These are phyloP conservation scores for Miscanthus sacchariflorus DNA, from an alignment of 202 grass and related monocot genomes.

Conservation along the genomic window DNA sequence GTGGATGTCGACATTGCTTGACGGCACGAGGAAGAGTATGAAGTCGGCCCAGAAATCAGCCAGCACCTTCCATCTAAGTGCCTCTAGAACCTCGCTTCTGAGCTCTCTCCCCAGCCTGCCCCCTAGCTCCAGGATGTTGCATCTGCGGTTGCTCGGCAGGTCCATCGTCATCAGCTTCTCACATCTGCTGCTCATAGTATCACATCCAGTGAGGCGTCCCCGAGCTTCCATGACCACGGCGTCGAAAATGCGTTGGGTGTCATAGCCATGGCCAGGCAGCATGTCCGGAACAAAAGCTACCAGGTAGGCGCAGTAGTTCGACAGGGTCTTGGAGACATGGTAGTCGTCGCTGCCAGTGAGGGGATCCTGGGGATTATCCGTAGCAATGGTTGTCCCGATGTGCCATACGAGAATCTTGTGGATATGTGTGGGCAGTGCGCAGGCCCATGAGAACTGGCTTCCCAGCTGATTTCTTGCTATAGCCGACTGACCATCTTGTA, in stretches of 20 bases:
- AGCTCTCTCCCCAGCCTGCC: constrained; percentile 14
- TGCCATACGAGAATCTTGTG: constrained; percentile 30
- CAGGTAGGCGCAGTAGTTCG: constrained; percentile 46
- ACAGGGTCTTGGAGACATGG: constrained; percentile 1
- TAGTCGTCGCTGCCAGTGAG: neutral
- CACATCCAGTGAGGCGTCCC: neutral
- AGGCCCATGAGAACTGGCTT: neutral
- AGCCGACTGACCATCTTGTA: neutral
- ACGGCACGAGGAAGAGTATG: constrained; percentile 31
- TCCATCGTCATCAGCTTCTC: neutral
- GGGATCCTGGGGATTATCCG: neutral
- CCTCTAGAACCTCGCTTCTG: neutral
- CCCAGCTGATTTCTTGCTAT: neutral
- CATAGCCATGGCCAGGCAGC: constrained; percentile 22
- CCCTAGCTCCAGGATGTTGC: neutral
- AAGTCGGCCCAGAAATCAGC: constrained; percentile 34
- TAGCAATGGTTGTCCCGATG: constrained; percentile 21
- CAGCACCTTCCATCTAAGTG: constrained; percentile 15
- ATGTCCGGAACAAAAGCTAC: constrained; percentile 43
- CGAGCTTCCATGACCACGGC: constrained; percentile 4
- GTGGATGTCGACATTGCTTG: constrained; percentile 23
- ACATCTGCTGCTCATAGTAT: neutral
- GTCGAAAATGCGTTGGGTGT: constrained; percentile 18
- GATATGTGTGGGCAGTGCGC: neutral
- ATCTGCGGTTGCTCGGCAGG: neutral